Evolutionary conservation across 345 rosid genomes (phyloP), one percentile per base, ranked within the genome.

Genomic region (Populus ilicifolia): DNA sequence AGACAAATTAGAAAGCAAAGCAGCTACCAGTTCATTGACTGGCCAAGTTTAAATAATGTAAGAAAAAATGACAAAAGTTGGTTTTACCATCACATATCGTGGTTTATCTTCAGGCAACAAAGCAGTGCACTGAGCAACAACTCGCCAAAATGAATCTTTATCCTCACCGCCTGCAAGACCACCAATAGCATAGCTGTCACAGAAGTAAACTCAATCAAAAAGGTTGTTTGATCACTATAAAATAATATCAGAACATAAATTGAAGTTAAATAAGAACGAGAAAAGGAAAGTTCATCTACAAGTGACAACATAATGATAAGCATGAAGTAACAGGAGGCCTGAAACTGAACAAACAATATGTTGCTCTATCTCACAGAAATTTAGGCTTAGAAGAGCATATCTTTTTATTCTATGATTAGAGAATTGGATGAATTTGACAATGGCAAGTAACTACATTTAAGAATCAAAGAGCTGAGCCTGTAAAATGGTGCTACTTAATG

Each of bases 131-230:
- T 89, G 97, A 78, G 94, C 94, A 81, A 92, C 93, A 78, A 92
- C 90, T 69, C 93, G 93, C 93, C 94, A 90, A 87, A 92, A 92
- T 72, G 94, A 90, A 82, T 92, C 94, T 84, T 92, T 90, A 70
- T 92, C 97, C 88, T 92, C 97, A 36, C 97, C 94, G 5, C 97
- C 97, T 77, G 94, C 75, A 84, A 92, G 97, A 80, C 97, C 97
- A 82, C 97, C 97, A 80, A 90, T 92, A 69, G 97, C 94, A 85
- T 92, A 92, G 83, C 97, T 92, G 89, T 86, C 82, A 80, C 74
- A 86, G 67, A 87, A 84, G 77, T 54, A 76, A 75, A 75, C 29
- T 71, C 29, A 44, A 82, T 81, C 38, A 78, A 85, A 46, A 78
- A 75, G 80, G 46, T 71, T 81, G 44, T 44, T 75, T 69, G 29